These are phyloP conservation scores for Orbilia ellipsospora DNA, from an alignment of 2,329 filamentous ascomycete genomes.

Conservation along the genomic window DNA sequence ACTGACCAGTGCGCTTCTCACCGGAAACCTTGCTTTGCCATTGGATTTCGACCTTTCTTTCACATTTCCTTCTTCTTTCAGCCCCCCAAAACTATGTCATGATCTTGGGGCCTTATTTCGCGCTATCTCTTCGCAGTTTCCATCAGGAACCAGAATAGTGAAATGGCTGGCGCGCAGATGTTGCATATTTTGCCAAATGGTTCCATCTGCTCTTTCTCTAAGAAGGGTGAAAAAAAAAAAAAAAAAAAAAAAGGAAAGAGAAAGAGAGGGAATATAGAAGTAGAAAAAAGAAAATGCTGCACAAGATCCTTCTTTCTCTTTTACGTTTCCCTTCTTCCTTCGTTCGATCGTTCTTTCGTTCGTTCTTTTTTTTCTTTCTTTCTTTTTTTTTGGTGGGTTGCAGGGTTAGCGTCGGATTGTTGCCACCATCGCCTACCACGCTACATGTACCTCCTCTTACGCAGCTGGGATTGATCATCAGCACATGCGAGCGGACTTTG, in stretches of 20 bases:
- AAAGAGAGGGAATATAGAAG: too few relatives aligned
- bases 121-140: conserved; percentile 28
- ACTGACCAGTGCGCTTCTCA: conserved; percentile 22
- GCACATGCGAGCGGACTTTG: conserved; percentile 46
- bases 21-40: conserved; percentile 42
- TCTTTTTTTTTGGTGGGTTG: conserved; percentile 36
- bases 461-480: conserved; percentile 48
- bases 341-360: not conserved
- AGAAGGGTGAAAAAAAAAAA: too few relatives aligned
- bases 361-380: not conserved
- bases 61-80: conserved; percentile 54
- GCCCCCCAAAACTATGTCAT: conserved; percentile 22
- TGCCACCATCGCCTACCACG: conserved; percentile 53
- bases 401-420: conserved; percentile 53
- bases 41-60: conserved; percentile 34
- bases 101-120: conserved; percentile 35
- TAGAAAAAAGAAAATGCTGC: conserved; percentile 23
- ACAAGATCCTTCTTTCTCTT: not conserved
- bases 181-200: conserved; percentile 15
- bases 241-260: too few relatives aligned
- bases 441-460: conserved; percentile 44
- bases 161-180: conserved; percentile 16
- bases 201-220: conserved; percentile 11
- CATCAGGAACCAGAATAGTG: conserved; percentile 12
- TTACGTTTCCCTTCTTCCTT: conserved; percentile 10